Base-by-base conservation (phyloP, 1,139 yeast species). In the Lodderomyces pseudojiufengensis region DNA sequence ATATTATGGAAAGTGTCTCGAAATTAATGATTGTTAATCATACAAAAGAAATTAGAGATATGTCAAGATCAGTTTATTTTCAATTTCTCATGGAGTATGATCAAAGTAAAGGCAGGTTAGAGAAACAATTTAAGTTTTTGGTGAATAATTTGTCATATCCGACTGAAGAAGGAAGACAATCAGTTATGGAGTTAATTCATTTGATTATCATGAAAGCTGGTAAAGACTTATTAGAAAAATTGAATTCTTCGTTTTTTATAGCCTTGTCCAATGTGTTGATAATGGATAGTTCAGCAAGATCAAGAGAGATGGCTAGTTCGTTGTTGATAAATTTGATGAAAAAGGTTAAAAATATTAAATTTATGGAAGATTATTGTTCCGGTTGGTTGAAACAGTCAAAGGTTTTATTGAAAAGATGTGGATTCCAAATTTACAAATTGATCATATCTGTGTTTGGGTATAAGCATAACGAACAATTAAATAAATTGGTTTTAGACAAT, bases 61-160 rank as follows among this genome's bases (percentile, higher is more conserved):
- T 85, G 61, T 80, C 97, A 8, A 76, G 97, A 57, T 76, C 86
- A 45, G 80, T 85, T 1, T 94, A 80, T 56, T 84, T 80, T 57
- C 92, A 82, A 52, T 94, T 92, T 51, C 63, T 92, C 51, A 84
- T 90, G 82, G 96, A 88, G 51, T 92, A 86, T 52, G 97, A 95
- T 50, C 97, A 92, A 62, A 90, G 97, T 23, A 76, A 81, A 51
- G 90, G 94, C 5, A 77, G 88, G 46, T 61, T 92, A 36, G 94
- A 85, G 47, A 85, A 82, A 50, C 95, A 86, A 49, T 80, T 90
- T 59, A 80, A 82, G 45, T 81, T 83, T 52, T 69, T 92, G 59
- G 84, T 90, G n/a, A 78, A 78, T 44, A 92, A 94, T 55, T 65
- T 94, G 51, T 73, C 80, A 20, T 94, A 94, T 54, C 92, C 95